These are phyloP conservation scores for Pseudonectria buxi DNA, from an alignment of 2,329 filamentous ascomycete genomes.

Conservation along the genomic window DNA sequence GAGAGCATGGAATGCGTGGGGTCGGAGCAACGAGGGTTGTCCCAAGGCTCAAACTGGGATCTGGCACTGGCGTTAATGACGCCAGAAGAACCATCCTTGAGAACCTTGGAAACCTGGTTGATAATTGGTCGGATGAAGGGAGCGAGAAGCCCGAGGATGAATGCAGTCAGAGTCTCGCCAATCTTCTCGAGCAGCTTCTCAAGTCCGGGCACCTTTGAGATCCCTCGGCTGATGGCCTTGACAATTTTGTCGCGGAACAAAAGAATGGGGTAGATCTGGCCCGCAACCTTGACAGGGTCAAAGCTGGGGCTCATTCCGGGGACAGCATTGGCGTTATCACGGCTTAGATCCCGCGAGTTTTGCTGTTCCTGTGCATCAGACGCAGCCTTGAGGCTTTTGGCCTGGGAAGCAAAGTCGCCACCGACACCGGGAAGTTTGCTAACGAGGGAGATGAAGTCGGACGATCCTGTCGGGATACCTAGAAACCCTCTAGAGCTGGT, in stretches of 20 bases:
- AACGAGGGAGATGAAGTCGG: constrained; percentile 65
- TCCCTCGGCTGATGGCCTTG: constrained; percentile 73
- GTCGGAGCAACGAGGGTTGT: constrained; percentile 65
- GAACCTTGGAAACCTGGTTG: constrained; percentile 70
- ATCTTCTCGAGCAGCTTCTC: constrained; percentile 90
- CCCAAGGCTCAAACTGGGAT: constrained; percentile 75
- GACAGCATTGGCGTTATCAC: constrained; percentile 51
- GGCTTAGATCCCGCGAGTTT: constrained; percentile 36
- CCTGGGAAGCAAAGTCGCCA: constrained; percentile 59
- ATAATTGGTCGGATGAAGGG: constrained; percentile 93
- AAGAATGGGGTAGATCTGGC: constrained; percentile 89
- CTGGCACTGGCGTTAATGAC: constrained; percentile 62
- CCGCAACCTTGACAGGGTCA: constrained; percentile 68
- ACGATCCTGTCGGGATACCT: constrained; percentile 29
- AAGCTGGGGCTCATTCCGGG: constrained; percentile 71
- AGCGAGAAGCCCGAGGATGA: constrained; percentile 82
- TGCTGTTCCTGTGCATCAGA: constrained; percentile 58
- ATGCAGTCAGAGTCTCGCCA: constrained; percentile 84
- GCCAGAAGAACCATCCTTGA: constrained; percentile 79
- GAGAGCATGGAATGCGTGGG: constrained; percentile 78
- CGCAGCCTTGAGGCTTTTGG: constrained; percentile 52
- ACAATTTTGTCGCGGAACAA: constrained; percentile 93
- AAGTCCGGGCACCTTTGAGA: constrained; percentile 87
- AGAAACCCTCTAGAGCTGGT: constrained; percentile 36
- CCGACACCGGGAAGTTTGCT: constrained; percentile 67